Conservation (phyloP, 73 alveolate species). For the Symbiodinium pilosum region DNA sequence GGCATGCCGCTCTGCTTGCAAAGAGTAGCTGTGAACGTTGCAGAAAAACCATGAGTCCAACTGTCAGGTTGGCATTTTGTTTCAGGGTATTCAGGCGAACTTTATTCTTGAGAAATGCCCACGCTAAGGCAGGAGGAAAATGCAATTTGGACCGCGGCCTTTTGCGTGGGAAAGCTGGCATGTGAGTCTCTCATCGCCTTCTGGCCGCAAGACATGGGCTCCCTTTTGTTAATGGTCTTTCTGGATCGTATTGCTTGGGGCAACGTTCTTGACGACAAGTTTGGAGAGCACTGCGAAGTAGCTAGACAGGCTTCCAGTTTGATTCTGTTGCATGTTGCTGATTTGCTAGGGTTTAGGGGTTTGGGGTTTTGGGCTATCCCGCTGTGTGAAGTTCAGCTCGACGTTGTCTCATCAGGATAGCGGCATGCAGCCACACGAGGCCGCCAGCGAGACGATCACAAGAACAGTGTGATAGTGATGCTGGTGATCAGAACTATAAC, state of each 20-base stretch:
- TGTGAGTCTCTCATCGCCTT: not conserved
- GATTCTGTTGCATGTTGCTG: not conserved
- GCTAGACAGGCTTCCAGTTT: too few species aligned
- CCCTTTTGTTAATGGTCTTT: too few species aligned
- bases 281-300: too few species aligned
- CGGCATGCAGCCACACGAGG: conserved; percentile 12
- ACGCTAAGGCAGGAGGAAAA: not conserved
- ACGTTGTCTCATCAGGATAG: not conserved
- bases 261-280: too few species aligned
- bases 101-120: not conserved
- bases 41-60: too few species aligned
- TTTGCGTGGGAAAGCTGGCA: not conserved
- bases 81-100: too few species aligned
- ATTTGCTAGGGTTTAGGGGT: not conserved
- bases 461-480: too few species aligned
- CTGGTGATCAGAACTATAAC: too few species aligned
- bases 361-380: not conserved
- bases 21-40: too few species aligned
- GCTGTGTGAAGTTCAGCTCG: not conserved
- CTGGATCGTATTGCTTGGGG: too few species aligned
- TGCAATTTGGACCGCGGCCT: not conserved
- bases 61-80: too few species aligned
- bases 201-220: not conserved
- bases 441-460: too few species aligned
- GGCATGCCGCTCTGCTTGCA: not conserved